Conservation (phyloP, 768 basidiomycete genomes). For the Podaxis sp. region DNA sequence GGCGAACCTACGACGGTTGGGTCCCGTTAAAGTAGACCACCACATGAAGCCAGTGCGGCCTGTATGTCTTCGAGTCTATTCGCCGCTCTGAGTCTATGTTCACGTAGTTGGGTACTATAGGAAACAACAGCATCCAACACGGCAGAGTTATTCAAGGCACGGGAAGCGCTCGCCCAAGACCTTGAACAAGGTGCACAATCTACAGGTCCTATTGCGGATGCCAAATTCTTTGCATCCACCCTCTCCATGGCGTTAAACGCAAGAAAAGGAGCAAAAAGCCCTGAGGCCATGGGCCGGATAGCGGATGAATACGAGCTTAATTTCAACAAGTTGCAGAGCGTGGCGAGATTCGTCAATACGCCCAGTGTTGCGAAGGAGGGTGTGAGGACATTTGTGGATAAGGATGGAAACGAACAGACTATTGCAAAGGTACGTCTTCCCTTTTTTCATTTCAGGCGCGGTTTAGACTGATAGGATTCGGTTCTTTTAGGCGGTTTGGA, state of each 20-base stretch:
- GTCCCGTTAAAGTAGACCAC: conserved; percentile 71
- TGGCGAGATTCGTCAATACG: conserved; percentile 60
- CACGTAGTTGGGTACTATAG: background rate
- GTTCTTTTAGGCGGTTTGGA: conserved; percentile 42
- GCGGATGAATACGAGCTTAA: conserved; percentile 59
- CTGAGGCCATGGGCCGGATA: conserved; percentile 46
- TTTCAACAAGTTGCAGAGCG: conserved; percentile 43
- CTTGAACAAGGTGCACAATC: background rate
- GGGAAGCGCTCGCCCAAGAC: background rate
- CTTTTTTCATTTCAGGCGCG: background rate
- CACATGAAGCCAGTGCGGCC: conserved; percentile 19
- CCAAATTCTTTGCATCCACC: background rate
- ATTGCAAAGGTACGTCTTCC: conserved; percentile 46
- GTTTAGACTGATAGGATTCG: background rate
- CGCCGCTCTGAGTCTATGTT: background rate
- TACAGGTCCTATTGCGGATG: background rate
- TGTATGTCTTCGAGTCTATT: background rate
- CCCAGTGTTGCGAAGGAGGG: conserved; percentile 58
- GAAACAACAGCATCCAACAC: conserved; percentile 1
- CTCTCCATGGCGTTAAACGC: conserved; percentile 1
- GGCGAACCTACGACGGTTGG: conserved; percentile 61
- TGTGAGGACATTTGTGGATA: conserved; percentile 41
- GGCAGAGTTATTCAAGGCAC: conserved; percentile 5
- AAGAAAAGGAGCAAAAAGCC: background rate
- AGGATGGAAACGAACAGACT: conserved; percentile 55